Base-by-base conservation (phyloP, 179 eudicot genomes). In the Nepenthes alata region DNA sequence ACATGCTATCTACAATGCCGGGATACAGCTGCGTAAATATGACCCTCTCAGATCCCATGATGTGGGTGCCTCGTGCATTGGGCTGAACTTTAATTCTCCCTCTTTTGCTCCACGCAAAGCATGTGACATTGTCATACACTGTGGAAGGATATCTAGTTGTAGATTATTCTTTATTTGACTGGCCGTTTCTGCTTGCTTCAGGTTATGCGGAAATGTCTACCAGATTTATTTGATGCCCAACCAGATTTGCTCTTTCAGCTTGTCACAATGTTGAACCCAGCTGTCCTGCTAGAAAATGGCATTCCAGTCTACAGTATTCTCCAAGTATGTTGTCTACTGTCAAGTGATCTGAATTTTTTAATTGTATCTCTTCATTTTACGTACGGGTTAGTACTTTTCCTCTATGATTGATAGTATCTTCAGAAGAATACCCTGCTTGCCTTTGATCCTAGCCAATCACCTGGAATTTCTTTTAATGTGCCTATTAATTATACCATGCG, bases 221-320 rank as follows among this genome's bases (percentile, higher is more conserved):
- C 98, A 45, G 98, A 93, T 87, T 84, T 93, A 64, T 93, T 93
- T 72, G 98, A 93, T 60, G 85, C 88, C 6, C 98, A 93, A 39
- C 98, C 96, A 44, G 98, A 93, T 81, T 72, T 93, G 62, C 87
- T 93, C 37, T 93, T 93, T 76, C 98, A 93, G 84, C 90, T 93
- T 54, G 98, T 93, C 60, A 93, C 98, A 5, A 93, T 93, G 98
- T 76, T 93, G 71, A 93, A 93, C 67, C 98, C 98, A 55, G 80
- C 95, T 45, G 97, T 93, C 57, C 64, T 93, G 75, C 85, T 81
- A 74, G 84, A 83, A 71, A 86, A 83, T 72, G 85, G 82, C 48
- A 95, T 93, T 63, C 98, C 96, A 35, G 97, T 93, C 61, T 93
- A 93, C 75, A 89, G 76, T 75, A 83, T 93, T 55, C 77, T 87